Evolutionary conservation across 306 rosid species (phyloP), one percentile per base, ranked within the genome.

Genomic region (Luffa acutangula): DNA sequence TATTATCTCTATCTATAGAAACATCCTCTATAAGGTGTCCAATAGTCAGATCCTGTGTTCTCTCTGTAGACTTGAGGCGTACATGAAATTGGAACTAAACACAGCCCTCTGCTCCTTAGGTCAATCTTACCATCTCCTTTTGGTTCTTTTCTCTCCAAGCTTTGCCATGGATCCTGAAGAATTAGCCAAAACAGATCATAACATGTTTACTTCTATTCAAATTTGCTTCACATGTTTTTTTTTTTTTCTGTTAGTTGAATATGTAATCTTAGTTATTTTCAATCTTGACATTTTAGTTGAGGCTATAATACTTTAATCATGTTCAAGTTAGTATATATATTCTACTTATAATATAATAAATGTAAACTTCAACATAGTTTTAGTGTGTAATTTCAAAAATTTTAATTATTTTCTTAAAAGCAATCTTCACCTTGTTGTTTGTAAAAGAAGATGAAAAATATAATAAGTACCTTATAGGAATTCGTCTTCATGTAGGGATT

Each of bases 21-120:
- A 88, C 97, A 89, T 11, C 98, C 97, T 90, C 97, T 85, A 37
- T 91, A 95, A 1, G 97, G 97, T 13, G 98, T 89, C 98, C 97
- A 95, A 79, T 91, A 91, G 75, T 95, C 97, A n/a, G 98, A 92
- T 57, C 91, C 97, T 12, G 82, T 85, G 62, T 88, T 91, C 59
- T 95, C 98, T 75, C 96, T 90, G 63, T 83, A 92, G 80, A 89
- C 88, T 18, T 89, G 89, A 45, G 98, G 97, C 0, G 96, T 87
- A 69, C 90, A 95, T 66, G 97, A 92, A 59, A 89, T 81, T 0
- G 98, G 98, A 89, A 90, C 97, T 46, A 95, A 84, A 82, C 98
- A 92, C 31, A 95, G 97, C 6, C 98, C 97, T 88, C 86, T 89
- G 56, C 92, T 90, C 84, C 81, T 84, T 65, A 94, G 89, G 45